Base-by-base conservation (phyloP, 179 eudicot genomes). In the Beta lomatogona region DNA sequence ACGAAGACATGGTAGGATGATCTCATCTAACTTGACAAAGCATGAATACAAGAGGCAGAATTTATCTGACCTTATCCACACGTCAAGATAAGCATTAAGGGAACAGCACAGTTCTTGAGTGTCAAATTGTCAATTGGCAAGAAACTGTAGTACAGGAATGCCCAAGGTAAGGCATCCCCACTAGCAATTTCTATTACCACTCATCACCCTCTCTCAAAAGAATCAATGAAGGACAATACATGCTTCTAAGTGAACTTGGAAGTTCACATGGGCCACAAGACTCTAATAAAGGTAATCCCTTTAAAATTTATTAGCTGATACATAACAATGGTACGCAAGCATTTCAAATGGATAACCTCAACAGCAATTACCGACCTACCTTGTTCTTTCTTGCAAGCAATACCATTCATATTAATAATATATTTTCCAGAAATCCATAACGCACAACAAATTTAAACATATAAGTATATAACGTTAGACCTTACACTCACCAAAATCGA, bases 401-500 rank as follows among this genome's bases (percentile, higher is more conserved):
- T 46, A 73, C 5, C 13, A 53, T n/a, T 14, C 58, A 68, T 14
- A 68, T 10, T 31, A 67, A 54, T n/a, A 71, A 48, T 16, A 16
- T 44, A 2, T 46, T 69, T 2, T 18, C 45, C 46, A 22, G 13
- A 50, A 60, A 31, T 54, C 70, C 5, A 70, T 9, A 53, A 4
- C 22, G 45, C 15, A 19, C 7, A 67, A 81, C 3, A 45, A 13
- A 36, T n/a, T 15, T 48, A 48, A 36, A 36, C 3, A 36, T 60
- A 12, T n/a, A 65, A 22, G 71, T 36, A n/a, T 46, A 71, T 19
- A 76, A 50, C 25, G 25, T 31, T 15, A 76, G 63, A 50, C 54
- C 60, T 79, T 66, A 73, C 55, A 89, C 97, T 87, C 79, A 96
- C 99, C 99, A 96, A 88, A 96, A 96, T 69, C 93, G 92, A 75